phyloP scores from a whole-genome alignment of 164 flowering plant genomes.

The Aristolochia fimbriata region DNA sequence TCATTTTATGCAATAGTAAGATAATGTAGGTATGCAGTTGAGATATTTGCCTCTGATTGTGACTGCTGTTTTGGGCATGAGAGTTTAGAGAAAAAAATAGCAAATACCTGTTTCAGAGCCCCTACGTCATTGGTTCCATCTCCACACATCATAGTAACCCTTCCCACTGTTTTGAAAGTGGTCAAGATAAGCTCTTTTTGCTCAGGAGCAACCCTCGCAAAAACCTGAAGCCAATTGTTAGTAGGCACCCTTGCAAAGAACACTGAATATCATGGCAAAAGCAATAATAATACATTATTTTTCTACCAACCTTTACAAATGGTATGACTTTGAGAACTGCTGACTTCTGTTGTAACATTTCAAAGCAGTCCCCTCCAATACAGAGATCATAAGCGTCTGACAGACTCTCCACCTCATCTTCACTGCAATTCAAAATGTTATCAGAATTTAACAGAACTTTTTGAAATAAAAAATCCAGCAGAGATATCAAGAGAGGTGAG shows the following conservation, averaged over 20 bases:
- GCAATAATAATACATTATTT: not conserved
- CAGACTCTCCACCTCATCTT: conserved; percentile 56
- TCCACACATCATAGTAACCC: conserved; percentile 95
- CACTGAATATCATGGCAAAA: not conserved
- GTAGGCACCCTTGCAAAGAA: not conserved
- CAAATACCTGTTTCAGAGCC: conserved; percentile 84
- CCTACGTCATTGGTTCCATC: conserved; percentile 99
- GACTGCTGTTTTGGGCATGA: no score
- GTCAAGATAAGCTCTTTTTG: conserved; percentile 96
- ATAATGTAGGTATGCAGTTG: no score
- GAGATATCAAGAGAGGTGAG: not conserved
- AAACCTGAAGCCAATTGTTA: conserved; percentile 43
- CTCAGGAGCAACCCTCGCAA: conserved; percentile 97
- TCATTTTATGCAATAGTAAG: no score
- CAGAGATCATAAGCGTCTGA: conserved; percentile 79
- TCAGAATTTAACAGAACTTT: not conserved
- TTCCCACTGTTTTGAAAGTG: conserved; percentile 81
- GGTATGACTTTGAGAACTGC: conserved; percentile 79
- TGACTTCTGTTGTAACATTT: conserved; percentile 63
- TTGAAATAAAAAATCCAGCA: not conserved
- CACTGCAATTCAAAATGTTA: conserved; percentile 24
- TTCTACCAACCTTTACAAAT: conserved; percentile 56
- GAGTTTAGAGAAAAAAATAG: not conserved
- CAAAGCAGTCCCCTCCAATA: conserved; percentile 91
- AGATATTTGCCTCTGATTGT: no score